Percentiles rank a stretch among this genome's conserved stretches.
phyloP scores from a whole-genome alignment of 169 alveolate species.

The Haemoproteus tartakovskyi region DNA sequence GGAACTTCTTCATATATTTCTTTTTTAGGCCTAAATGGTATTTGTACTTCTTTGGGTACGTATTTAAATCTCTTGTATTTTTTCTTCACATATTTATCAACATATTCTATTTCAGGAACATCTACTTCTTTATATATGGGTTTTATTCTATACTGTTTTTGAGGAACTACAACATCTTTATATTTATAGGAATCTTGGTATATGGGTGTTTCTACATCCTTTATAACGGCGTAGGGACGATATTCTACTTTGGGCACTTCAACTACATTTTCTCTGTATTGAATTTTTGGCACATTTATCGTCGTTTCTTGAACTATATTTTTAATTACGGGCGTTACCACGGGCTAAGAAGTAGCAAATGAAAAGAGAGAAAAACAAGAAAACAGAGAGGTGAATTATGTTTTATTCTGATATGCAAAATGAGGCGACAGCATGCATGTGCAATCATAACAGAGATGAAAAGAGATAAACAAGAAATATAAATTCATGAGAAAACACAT shows the following conservation, averaged over 20 bases:
- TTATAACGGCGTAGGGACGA: constrained; percentile 43
- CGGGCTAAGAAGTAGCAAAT: constrained; percentile 3
- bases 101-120: constrained; percentile 49
- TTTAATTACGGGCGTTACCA: constrained; percentile 12
- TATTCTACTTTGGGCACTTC: constrained; percentile 50
- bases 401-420: too few species aligned
- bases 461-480: too few species aligned
- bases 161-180: constrained; percentile 52
- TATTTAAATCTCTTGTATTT: constrained; percentile 54
- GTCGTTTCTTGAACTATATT: constrained; percentile 63
- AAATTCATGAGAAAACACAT: too few species aligned
- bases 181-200: constrained; percentile 40
- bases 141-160: constrained; percentile 26
- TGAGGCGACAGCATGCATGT: too few species aligned
- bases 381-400: neutral
- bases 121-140: constrained; percentile 56
- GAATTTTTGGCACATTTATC: constrained; percentile 47
- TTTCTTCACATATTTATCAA: constrained; percentile 48
- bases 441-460: too few species aligned
- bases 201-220: constrained; percentile 54
- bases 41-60: constrained; percentile 52
- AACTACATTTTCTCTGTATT: constrained; percentile 38
- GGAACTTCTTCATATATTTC: constrained; percentile 62
- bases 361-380: neutral
- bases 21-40: constrained; percentile 67